Conservation (phyloP, 2,329 filamentous ascomycete genomes). For the Penicillium carneum region DNA sequence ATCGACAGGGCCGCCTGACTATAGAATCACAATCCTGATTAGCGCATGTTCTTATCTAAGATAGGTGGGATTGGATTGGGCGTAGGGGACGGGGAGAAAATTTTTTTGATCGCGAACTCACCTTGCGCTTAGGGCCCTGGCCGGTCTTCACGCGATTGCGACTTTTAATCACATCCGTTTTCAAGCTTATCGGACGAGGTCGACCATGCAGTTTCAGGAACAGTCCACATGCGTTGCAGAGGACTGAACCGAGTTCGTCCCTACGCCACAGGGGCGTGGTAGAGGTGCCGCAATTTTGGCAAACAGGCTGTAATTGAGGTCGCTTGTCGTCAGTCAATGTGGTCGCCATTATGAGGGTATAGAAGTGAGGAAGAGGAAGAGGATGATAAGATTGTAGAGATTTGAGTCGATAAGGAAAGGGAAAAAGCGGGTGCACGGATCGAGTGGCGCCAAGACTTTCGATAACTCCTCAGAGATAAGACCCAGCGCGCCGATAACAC, state of each 20-base stretch:
- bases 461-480: constrained; percentile 36
- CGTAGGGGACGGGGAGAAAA: constrained; percentile 27
- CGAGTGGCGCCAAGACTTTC: constrained; percentile 48
- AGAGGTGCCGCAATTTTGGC: constrained; percentile 93
- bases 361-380: constrained; percentile 31
- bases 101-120: constrained; percentile 52
- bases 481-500: constrained; percentile 31
- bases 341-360: constrained; percentile 51
- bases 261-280: constrained; percentile 96
- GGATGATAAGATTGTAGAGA: constrained; percentile 55
- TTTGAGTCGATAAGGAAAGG: constrained; percentile 59
- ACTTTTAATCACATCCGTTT: constrained; percentile 99
- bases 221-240: constrained; percentile 97
- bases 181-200: constrained; percentile 90
- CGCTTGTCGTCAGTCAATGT: constrained; percentile 59
- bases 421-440: constrained; percentile 44
- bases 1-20: constrained; percentile 57
- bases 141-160: constrained; percentile 95
- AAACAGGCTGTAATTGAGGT: constrained; percentile 83
- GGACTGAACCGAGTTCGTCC: constrained; percentile 91
- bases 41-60: constrained; percentile 38
- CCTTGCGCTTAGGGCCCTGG: constrained; percentile 83
- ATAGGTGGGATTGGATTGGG: constrained; percentile 18
- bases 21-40: constrained; percentile 30
- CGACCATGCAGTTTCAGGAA: constrained; percentile 97